Conservation (phyloP, 345 rosid genomes). For the Geranium brycei region DNA sequence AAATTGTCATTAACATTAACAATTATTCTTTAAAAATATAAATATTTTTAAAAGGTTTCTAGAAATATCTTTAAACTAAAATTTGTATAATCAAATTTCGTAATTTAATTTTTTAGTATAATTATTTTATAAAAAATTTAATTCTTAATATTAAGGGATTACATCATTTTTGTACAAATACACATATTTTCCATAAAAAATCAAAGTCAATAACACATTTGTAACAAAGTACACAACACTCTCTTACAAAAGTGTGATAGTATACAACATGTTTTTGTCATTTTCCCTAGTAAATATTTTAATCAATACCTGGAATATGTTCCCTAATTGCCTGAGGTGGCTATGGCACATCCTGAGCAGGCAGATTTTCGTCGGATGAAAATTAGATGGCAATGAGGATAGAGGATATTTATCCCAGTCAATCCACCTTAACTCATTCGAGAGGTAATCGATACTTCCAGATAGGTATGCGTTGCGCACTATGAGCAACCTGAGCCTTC, state of each 20-base stretch:
- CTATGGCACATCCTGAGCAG: slow-evolving; percentile 13
- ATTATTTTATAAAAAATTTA: too few relatives aligned
- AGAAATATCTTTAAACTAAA: too few relatives aligned
- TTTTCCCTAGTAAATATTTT: background rate
- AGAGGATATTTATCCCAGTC: slow-evolving; percentile 15
- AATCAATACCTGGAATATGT: slow-evolving; percentile 9
- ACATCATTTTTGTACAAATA: background rate
- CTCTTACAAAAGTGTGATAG: too few relatives aligned
- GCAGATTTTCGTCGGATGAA: slow-evolving; percentile 15
- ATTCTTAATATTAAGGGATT: background rate
- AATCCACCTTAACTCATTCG: slow-evolving; percentile 15
- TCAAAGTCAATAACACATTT: too few relatives aligned
- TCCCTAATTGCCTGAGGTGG: slow-evolving; percentile 14
- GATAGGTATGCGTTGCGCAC: slow-evolving; percentile 16
- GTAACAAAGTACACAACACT: too few relatives aligned
- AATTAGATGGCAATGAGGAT: slow-evolving; percentile 14
- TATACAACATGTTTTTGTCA: too few relatives aligned
- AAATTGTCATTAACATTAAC: too few relatives aligned
- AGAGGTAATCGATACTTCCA: slow-evolving; percentile 12
- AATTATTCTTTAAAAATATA: too few relatives aligned
- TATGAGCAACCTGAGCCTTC: slow-evolving; percentile 19
- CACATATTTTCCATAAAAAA: too few relatives aligned
- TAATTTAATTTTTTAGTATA: too few relatives aligned
- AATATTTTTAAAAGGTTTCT: too few relatives aligned
- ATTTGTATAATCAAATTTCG: too few relatives aligned